A percentile compares a stretch with the other conserved stretches of the same genome.
phyloP scores from a whole-genome alignment of 73 alveolate species.

The Symbiodinium natans region DNA sequence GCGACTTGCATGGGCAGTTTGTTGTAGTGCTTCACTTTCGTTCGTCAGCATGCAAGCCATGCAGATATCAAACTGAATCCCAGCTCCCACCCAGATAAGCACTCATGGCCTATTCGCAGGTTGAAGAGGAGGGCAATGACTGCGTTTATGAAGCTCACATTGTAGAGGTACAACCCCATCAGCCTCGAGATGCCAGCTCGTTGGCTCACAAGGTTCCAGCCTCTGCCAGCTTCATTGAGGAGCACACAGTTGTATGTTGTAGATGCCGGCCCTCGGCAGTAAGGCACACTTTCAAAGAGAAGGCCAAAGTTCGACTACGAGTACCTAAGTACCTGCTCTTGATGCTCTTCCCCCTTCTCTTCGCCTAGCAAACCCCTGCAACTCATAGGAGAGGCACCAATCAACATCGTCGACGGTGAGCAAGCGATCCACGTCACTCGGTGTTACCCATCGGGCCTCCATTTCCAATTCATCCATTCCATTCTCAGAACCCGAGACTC shows the following conservation, averaged over 20 bases:
- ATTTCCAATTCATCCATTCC: not conserved
- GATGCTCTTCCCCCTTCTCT: not conserved
- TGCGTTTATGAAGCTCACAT: conserved; percentile 49
- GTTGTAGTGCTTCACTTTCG: no score
- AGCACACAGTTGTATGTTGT: not conserved
- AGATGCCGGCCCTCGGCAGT: not conserved
- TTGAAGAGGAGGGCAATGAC: conserved; percentile 79
- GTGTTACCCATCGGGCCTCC: conserved; percentile 56
- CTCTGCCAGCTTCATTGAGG: not conserved
- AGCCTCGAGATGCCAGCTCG: conserved; percentile 7
- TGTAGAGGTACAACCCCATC: conserved; percentile 51
- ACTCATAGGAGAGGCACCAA: not conserved
- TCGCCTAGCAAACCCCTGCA: not conserved
- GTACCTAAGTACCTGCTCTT: not conserved
- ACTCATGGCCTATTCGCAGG: conserved; percentile 20
- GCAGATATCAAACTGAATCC: no score
- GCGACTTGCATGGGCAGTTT: no score
- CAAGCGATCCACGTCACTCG: conserved; percentile 30
- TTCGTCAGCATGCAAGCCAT: no score
- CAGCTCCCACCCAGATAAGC: no score
- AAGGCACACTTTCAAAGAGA: not conserved
- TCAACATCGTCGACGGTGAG: conserved; percentile 25
- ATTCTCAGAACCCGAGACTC: not conserved
- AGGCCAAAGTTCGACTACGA: not conserved
- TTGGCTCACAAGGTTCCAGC: not conserved